Evolutionary conservation across 176 grass and related monocot genomes (phyloP), one percentile per base, ranked within the genome.

Genomic region (Rhynchospora pubera): DNA sequence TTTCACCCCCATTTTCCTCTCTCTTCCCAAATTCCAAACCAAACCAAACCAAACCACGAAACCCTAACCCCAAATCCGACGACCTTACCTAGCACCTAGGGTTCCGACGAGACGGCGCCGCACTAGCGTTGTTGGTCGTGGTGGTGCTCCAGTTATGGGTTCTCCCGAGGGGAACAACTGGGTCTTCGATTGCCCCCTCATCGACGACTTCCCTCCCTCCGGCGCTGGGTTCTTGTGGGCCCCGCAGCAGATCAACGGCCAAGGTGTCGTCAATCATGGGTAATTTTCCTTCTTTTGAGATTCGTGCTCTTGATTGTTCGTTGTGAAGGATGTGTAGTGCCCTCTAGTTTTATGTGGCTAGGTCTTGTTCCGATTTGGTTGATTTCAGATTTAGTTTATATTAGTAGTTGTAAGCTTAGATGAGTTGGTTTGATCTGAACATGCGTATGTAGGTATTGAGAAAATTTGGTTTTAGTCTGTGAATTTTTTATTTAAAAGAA

Each of bases 171-270:
- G 90, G 22, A 75, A 80, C 61, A 83, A 86, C 39, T 99, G 97
- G 97, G 86, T 85, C 46, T 89, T 96, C 65, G 91, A 95, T 65
- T 91, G 87, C 65, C 87, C 89, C n/a, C 86, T 99, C 18, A 94
- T 97, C 32, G 92, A 94, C 44, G 92, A 94, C 56, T 87, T 89
- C 57, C 24, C 85, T 0, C 18, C 62, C 5, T 42, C 84, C 62
- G 80, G 77, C 3, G 85, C 57, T 5, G 86, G 60, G 7, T 93
- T 96, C 64, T 90, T 78, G 70, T 99, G 93, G 97, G 23, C 45
- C 52, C 43, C 87, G 9, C 71, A 57, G 77, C 79, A 81, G 72
- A 88, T 73, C 34, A 83, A 58, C 71, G 46, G 7, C 26, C 39
- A 79, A 52, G 64, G 42, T 74, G 61, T 46, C 44, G 42, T 77